Base-by-base conservation (phyloP, 2,329 filamentous ascomycete species). In the Fusarium sp. region DNA sequence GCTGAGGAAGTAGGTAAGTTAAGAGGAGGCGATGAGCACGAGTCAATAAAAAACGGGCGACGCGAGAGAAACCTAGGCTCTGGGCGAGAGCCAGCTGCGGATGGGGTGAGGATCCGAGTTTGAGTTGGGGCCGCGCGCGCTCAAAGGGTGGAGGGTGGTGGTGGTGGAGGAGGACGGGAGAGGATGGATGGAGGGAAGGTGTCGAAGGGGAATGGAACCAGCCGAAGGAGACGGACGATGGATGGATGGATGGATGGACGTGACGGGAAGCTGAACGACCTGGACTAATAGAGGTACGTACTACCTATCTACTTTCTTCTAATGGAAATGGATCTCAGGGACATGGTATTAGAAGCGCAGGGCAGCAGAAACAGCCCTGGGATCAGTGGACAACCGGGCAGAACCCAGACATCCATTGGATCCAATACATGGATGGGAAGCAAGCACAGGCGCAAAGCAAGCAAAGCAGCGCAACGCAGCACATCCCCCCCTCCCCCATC, bases 61-160 rank as follows among this genome's bases (percentile, higher is more conserved):
- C 46, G 27, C 24, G 46, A 71, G 46, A 71, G 59, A 69, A 67
- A 71, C 42, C 42, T 46, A 27, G 69, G 72, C 63, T 62, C 64
- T 70, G 72, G 66, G 51, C 72, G 31, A 33, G 60, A 68, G 75
- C 70, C 40, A 67, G 62, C 42, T 57, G 56, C 71, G 62, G 73
- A 75, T 75, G 75, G 74, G 65, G 69, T 72, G 73, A 74, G 72
- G 53, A 66, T 71, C 68, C 71, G 73, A 70, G 64, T 77, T 71
- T 75, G 73, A 77, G 73, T 77, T 73, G 75, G 75, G 70, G 71
- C 71, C 73, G 73, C 62, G 61, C 62, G 73, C 71, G 71, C 71
- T 73, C 58, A 42, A 63, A 71, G 67, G 64, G 59, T 63, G 66
- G 63, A 71, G 67, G 69, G 63, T 62, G 61, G 46, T 20, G 36